A percentile compares a stretch with the other conserved stretches of the same genome.
phyloP scores from a whole-genome alignment of 2,329 filamentous ascomycete species.

The Nannizziopsis arthrosporioides region DNA sequence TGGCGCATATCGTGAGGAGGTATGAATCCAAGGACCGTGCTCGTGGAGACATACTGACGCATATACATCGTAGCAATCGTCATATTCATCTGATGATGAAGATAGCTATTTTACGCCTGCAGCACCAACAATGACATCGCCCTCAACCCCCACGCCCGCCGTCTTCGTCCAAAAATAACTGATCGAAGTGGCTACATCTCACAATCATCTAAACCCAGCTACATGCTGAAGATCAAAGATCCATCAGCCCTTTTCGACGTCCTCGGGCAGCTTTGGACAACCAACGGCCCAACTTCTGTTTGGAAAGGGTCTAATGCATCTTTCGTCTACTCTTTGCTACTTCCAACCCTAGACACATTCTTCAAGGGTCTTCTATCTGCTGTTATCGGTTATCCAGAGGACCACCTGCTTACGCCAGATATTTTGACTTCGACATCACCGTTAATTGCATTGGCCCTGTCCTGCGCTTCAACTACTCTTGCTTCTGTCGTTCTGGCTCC shows the following conservation, averaged over 20 bases:
- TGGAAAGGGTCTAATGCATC: conserved; percentile 92
- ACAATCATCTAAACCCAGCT: conserved; percentile 33
- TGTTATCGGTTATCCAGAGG: conserved; percentile 79
- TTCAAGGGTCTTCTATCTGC: conserved; percentile 82
- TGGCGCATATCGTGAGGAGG: conserved; percentile 22
- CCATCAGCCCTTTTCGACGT: conserved; percentile 76
- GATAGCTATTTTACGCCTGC: conserved; percentile 71
- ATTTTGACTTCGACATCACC: conserved; percentile 73
- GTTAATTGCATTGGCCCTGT: conserved; percentile 65
- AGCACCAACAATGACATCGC: conserved; percentile 33
- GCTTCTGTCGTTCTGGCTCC: conserved; percentile 75
- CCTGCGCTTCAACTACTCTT: conserved; percentile 51
- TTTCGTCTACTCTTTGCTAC: conserved; percentile 78
- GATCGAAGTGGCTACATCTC: conserved; percentile 37
- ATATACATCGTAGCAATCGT: conserved; percentile 20
- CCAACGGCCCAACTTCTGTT: conserved; percentile 78
- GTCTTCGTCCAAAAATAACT: conserved; percentile 31
- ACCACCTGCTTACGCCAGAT: conserved; percentile 53
- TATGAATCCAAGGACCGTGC: conserved; percentile 16
- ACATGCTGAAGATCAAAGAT: conserved; percentile 60
- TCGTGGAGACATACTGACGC: conserved; percentile 9
- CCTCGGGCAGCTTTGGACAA: conserved; percentile 75
- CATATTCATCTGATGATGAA: conserved; percentile 56
- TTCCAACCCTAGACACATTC: conserved; percentile 84
- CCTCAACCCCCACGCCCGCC: conserved; percentile 30